Evolutionary conservation across 108 stramenopile genomes (phyloP).

Genomic region (Epithemia pelagica): DNA sequence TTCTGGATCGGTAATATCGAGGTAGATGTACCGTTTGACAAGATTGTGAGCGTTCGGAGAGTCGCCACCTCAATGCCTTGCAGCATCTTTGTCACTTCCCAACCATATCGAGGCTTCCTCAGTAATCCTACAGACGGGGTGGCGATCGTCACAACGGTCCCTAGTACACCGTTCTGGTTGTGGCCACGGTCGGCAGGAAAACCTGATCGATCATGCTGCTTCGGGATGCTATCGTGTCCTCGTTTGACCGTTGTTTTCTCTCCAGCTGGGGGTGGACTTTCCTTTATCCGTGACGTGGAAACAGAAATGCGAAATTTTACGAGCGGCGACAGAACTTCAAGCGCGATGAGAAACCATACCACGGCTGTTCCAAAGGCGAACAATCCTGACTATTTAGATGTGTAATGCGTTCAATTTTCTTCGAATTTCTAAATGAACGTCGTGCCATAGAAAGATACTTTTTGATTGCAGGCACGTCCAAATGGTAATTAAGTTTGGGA

Average conservation of each 20-base stretch:
- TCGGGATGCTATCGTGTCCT: constrained; percentile 66
- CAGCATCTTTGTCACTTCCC: constrained; percentile 30
- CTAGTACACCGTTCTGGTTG: constrained; percentile 76
- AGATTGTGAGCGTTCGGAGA: constrained; percentile 61
- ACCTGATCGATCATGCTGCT: constrained; percentile 61
- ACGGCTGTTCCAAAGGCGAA: constrained; percentile 7
- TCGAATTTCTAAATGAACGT: too few relatives aligned
- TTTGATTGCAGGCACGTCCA: too few relatives aligned
- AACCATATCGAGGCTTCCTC: constrained; percentile 71
- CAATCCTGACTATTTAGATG: constrained; percentile 14
- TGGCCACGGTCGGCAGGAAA: constrained; percentile 84
- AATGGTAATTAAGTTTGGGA: too few relatives aligned
- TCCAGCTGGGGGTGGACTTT: constrained; percentile 62
- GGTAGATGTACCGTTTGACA: constrained; percentile 79
- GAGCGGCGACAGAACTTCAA: constrained; percentile 6
- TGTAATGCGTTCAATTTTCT: too few relatives aligned
- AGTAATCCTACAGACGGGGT: constrained; percentile 70
- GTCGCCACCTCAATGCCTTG: constrained; percentile 27
- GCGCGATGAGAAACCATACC: constrained; percentile 3
- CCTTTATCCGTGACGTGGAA: constrained; percentile 79
- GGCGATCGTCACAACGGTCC: constrained; percentile 73
- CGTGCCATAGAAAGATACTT: too few relatives aligned
- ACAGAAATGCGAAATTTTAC: constrained; percentile 68
- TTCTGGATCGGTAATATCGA: constrained; percentile 91
- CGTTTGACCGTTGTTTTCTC: constrained; percentile 75